Conservation (phyloP, 176 grass and related monocot species). For the Cymbopogon citratus region DNA sequence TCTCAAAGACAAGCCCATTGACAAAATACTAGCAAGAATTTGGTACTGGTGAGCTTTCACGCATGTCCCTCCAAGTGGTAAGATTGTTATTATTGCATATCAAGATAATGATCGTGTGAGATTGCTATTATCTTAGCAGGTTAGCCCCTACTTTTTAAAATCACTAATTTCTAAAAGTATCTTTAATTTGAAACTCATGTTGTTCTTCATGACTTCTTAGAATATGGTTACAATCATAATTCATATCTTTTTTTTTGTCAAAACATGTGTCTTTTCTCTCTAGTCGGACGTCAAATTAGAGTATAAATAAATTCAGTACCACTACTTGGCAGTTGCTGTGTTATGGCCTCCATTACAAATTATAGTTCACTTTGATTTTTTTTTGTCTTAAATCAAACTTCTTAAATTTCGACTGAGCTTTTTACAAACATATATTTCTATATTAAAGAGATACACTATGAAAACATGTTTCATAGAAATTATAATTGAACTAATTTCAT, state of each 20-base stretch:
- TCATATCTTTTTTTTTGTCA: background rate
- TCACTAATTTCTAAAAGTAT: background rate
- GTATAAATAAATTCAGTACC: too few relatives aligned
- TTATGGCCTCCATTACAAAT: background rate
- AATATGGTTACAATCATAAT: background rate
- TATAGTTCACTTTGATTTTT: background rate
- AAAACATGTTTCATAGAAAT: too few relatives aligned
- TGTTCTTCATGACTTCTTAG: background rate
- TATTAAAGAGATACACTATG: too few relatives aligned
- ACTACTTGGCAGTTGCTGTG: too few relatives aligned
- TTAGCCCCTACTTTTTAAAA: background rate
- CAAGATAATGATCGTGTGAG: conserved; percentile 3
- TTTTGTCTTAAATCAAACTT: background rate
- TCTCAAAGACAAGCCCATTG: background rate
- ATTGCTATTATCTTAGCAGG: background rate
- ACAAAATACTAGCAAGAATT: conserved; percentile 1
- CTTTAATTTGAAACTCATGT: background rate
- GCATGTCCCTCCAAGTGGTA: background rate
- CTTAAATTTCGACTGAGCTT: background rate
- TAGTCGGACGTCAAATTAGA: too few relatives aligned
- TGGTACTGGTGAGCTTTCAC: background rate
- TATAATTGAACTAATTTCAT: too few relatives aligned
- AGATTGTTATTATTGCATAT: background rate
- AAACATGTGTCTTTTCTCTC: background rate
- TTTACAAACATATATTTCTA: background rate